Percentiles rank a stretch among this genome's conserved stretches.
Evolutionary conservation across 2,329 filamentous ascomycete species (phyloP).

Genomic region (Periconia digitata): DNA sequence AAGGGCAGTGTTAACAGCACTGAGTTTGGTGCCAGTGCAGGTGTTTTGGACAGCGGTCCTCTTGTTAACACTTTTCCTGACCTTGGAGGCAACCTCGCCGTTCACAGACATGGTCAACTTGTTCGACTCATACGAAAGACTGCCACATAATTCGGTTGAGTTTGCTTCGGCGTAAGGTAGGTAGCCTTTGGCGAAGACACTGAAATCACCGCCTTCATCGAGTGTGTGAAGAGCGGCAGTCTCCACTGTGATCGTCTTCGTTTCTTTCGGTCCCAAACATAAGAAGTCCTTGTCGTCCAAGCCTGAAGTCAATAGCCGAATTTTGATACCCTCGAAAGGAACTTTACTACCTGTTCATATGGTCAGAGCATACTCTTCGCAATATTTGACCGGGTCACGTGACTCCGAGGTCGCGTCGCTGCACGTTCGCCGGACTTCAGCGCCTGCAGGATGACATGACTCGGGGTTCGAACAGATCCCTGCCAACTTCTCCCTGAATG

Average conservation of each 20-base stretch:
- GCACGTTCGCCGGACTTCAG: neutral
- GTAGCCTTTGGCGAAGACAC: constrained; percentile 56
- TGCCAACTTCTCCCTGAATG: neutral
- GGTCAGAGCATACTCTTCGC: constrained; percentile 6
- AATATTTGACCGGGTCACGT: neutral
- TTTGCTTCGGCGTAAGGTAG: constrained; percentile 45
- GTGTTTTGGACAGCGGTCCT: constrained; percentile 56
- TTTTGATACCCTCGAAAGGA: constrained; percentile 57
- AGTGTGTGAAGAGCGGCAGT: constrained; percentile 60
- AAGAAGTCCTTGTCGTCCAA: constrained; percentile 55
- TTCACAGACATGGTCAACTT: constrained; percentile 60
- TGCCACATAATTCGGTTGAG: constrained; percentile 57
- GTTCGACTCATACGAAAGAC: constrained; percentile 62
- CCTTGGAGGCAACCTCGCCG: constrained; percentile 54
- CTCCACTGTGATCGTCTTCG: constrained; percentile 57
- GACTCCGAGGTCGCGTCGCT: neutral
- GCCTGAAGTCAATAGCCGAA: constrained; percentile 50
- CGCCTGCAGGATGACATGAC: neutral
- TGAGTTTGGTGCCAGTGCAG: constrained; percentile 55
- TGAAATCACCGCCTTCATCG: constrained; percentile 55
- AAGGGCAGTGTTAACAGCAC: constrained; percentile 54
- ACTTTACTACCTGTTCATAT: constrained; percentile 43
- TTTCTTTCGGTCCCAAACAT: constrained; percentile 50
- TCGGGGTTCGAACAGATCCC: neutral
- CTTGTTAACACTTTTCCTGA: constrained; percentile 52